Evolutionary conservation across 306 rosid genomes (phyloP).

Genomic region (Inga oerstediana): DNA sequence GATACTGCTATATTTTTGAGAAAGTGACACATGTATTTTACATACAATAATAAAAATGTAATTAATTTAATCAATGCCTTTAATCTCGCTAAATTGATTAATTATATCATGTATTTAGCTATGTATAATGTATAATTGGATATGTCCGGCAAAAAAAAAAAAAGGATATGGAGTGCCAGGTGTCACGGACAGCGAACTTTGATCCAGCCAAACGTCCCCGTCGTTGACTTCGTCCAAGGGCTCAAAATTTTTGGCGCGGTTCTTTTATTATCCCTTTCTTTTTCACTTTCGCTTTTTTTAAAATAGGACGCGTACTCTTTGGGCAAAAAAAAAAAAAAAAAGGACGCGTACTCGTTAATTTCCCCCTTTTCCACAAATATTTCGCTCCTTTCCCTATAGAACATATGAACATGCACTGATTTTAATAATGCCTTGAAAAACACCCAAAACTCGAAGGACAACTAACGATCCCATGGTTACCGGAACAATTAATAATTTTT

Average conservation of each 20-base stretch:
- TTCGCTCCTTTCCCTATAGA: neutral
- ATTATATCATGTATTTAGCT: too few relatives aligned
- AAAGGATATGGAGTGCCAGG: neutral
- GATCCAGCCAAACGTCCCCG: neutral
- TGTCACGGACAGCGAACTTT: neutral
- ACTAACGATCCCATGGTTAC: neutral
- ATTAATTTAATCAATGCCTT: too few relatives aligned
- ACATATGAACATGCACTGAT: neutral
- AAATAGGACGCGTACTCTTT: neutral
- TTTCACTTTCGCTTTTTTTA: neutral
- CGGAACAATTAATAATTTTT: neutral
- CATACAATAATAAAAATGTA: too few relatives aligned
- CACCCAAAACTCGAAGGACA: neutral
- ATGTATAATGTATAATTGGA: too few relatives aligned
- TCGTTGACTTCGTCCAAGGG: conserved; percentile 6
- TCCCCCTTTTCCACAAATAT: too few relatives aligned
- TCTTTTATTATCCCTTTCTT: neutral
- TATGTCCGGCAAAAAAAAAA: too few relatives aligned
- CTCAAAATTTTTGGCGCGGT: conserved; percentile 17
- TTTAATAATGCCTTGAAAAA: neutral
- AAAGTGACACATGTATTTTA: too few relatives aligned
- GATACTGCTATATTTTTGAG: too few relatives aligned
- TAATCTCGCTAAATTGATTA: too few relatives aligned
- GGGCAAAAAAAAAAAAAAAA: too few relatives aligned
- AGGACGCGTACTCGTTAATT: neutral